A percentile compares a stretch with the other conserved stretches of the same genome.
These are phyloP conservation scores for Turritis glabra DNA, from an alignment of 345 rosid species.

Conservation along the genomic window DNA sequence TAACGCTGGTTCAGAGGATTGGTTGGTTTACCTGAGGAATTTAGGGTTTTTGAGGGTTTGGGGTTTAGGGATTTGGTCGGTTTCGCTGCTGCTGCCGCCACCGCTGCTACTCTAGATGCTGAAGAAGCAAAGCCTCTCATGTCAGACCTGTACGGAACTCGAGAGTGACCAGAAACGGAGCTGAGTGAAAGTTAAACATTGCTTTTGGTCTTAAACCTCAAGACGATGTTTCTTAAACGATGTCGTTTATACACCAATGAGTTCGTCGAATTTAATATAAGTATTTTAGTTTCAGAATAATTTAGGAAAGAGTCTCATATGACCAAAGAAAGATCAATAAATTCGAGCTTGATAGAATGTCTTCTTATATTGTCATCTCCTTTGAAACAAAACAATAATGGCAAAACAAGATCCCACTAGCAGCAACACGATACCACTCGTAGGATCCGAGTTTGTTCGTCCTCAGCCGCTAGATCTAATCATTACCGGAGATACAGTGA, in stretches of 20 bases:
- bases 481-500: slow-evolving; percentile 42
- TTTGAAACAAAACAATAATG: slow-evolving; percentile 24
- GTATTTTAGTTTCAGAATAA: not conserved
- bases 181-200: slow-evolving; percentile 17
- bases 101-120: slow-evolving; percentile 47
- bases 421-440: slow-evolving; percentile 17
- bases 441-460: slow-evolving; percentile 39
- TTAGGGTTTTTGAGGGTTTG: slow-evolving; percentile 6
- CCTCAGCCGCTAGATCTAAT: slow-evolving; percentile 39
- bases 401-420: slow-evolving; percentile 11
- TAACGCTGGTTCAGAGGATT: slow-evolving; percentile 48
- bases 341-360: not conserved
- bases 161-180: slow-evolving; percentile 33
- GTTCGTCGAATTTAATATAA: not conserved
- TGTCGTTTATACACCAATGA: not conserved
- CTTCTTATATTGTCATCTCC: not conserved
- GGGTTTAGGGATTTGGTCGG: slow-evolving; percentile 11
- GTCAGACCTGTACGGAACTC: slow-evolving; percentile 24
- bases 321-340: not conserved
- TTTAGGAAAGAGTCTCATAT: slow-evolving; percentile 31
- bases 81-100: slow-evolving; percentile 6
- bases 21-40: slow-evolving; percentile 17
- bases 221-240: not conserved
- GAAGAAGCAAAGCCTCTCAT: slow-evolving; percentile 62
- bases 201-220: slow-evolving; percentile 9